These are phyloP conservation scores for Vigna reflexopilosa DNA, from an alignment of 306 rosid genomes.

Conservation along the genomic window DNA sequence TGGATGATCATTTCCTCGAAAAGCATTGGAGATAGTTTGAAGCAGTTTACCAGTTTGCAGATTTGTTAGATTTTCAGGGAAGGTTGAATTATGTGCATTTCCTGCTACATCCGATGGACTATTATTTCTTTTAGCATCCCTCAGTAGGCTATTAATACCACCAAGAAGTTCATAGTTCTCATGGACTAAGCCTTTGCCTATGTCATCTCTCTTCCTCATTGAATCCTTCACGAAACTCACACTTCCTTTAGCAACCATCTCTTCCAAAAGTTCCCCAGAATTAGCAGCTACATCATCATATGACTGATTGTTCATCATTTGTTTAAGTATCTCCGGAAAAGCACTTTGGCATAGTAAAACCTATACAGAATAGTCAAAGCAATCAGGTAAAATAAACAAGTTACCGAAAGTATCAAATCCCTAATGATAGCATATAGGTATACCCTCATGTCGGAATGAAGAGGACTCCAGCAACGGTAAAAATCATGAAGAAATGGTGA, in stretches of 20 bases:
- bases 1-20: constrained; percentile 85
- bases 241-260: constrained; percentile 64
- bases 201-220: constrained; percentile 55
- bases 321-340: constrained; percentile 90
- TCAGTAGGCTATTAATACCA: constrained; percentile 70
- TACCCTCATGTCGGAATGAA: constrained; percentile 96
- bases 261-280: constrained; percentile 59
- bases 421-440: constrained; percentile 18
- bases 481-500: constrained; percentile 92
- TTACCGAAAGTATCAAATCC: constrained; percentile 41
- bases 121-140: constrained; percentile 71
- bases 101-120: constrained; percentile 53
- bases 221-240: constrained; percentile 59
- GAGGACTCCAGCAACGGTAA: constrained; percentile 91
- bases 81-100: constrained; percentile 55
- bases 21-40: constrained; percentile 79
- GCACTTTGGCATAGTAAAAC: constrained; percentile 90
- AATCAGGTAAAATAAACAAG: constrained; percentile 33
- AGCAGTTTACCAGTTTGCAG: constrained; percentile 80
- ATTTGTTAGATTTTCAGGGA: constrained; percentile 64
- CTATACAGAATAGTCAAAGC: constrained; percentile 49
- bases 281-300: constrained; percentile 50
- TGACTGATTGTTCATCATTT: constrained; percentile 72
- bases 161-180: constrained; percentile 80
- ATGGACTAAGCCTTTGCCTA: constrained; percentile 62